Evolutionary conservation across 2,329 filamentous ascomycete genomes (phyloP).

Genomic region (Sporothrix protearum): DNA sequence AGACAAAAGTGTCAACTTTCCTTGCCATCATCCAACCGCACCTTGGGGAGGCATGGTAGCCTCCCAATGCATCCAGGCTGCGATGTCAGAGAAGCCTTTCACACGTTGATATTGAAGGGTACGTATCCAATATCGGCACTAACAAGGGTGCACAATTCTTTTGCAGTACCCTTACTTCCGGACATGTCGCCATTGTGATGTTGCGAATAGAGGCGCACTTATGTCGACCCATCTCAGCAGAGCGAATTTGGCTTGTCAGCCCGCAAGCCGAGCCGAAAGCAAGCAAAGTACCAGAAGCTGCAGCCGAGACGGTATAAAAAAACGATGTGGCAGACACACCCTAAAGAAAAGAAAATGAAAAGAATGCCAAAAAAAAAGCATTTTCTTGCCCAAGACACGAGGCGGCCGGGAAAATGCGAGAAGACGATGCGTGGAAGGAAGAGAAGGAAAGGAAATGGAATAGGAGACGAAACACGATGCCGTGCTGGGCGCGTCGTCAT

Average conservation of each 20-base stretch:
- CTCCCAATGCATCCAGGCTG: neutral
- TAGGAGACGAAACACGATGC: neutral
- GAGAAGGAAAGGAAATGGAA: neutral
- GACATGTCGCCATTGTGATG: neutral
- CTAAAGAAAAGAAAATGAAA: neutral
- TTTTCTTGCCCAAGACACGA: neutral
- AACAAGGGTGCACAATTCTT: neutral
- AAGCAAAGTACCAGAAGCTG: neutral
- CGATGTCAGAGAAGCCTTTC: neutral
- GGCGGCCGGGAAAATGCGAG: neutral
- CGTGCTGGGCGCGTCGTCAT: slow-evolving; percentile 13
- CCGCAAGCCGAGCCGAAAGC: neutral
- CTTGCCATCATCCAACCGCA: too few relatives aligned
- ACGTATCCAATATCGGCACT: neutral
- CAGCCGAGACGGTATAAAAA: neutral
- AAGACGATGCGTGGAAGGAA: neutral
- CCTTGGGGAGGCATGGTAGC: too few relatives aligned
- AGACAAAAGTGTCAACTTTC: too few relatives aligned
- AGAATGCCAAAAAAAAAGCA: slow-evolving; percentile 1
- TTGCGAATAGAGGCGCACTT: neutral
- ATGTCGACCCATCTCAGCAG: too few relatives aligned
- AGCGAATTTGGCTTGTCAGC: neutral
- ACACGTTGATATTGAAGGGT: neutral
- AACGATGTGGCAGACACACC: neutral
- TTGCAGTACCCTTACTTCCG: neutral